phyloP scores from a whole-genome alignment of 2,329 filamentous ascomycete species.

The Xylogone sp. region DNA sequence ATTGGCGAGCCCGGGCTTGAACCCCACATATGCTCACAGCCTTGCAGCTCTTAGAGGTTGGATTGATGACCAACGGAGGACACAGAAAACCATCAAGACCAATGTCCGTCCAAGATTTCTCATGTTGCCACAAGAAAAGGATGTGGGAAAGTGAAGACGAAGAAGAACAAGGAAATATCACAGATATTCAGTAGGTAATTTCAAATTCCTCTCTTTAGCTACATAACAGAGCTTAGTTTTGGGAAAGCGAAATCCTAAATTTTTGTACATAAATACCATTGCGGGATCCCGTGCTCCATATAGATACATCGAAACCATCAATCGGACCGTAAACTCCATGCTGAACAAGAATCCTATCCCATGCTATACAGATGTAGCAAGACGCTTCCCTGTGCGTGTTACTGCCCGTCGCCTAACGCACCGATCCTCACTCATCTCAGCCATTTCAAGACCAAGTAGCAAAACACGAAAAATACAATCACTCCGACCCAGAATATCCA shows the following conservation, averaged over 20 bases:
- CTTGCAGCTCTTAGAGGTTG: too few relatives aligned
- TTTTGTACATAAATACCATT: neutral
- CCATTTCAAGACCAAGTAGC: slow-evolving; percentile 85
- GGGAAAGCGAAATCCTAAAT: neutral
- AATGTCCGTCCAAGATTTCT: too few relatives aligned
- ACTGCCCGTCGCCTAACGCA: too few relatives aligned
- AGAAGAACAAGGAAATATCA: too few relatives aligned
- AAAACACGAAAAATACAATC: slow-evolving; percentile 83
- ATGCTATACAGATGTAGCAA: neutral
- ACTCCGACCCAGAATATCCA: slow-evolving; percentile 95
- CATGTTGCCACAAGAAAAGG: too few relatives aligned
- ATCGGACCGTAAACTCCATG: neutral
- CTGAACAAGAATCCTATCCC: neutral
- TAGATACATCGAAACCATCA: neutral
- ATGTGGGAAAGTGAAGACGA: too few relatives aligned
- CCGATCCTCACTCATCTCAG: slow-evolving; percentile 51
- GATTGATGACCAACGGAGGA: too few relatives aligned
- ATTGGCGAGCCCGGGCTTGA: neutral
- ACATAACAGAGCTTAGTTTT: too few relatives aligned
- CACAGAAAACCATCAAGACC: too few relatives aligned
- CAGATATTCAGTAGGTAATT: too few relatives aligned
- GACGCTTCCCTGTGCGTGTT: too few relatives aligned
- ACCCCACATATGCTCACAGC: neutral
- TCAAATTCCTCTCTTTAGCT: too few relatives aligned
- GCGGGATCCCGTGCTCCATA: neutral